Conservation (phyloP, 106 monocot genomes). For the Dioscorea alata region DNA sequence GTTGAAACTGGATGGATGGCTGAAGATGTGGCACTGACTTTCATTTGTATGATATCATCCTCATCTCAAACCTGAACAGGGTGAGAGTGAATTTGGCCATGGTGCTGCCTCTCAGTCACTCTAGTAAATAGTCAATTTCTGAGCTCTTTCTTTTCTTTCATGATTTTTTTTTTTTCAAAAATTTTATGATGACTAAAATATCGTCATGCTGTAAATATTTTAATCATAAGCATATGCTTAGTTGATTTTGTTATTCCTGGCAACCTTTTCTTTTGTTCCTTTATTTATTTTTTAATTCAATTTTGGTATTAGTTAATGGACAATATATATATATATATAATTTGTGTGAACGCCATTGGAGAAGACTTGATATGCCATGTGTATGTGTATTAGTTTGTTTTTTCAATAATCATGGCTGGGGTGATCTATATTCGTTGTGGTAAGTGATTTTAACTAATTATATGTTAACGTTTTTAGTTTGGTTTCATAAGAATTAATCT, state of each 20-base stretch:
- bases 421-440: too few species aligned
- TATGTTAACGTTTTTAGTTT: too few species aligned
- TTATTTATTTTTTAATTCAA: background rate
- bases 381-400: too few species aligned
- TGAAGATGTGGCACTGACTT: background rate
- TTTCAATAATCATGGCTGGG: too few species aligned
- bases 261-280: background rate
- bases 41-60: constrained; percentile 24
- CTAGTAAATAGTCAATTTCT: too few species aligned
- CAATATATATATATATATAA: background rate
- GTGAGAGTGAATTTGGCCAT: too few species aligned
- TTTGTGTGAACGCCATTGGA: background rate
- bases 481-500: too few species aligned
- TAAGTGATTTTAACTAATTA: too few species aligned
- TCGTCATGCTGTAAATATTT: constrained; percentile 20
- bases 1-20: background rate
- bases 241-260: background rate
- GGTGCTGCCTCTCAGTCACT: too few species aligned
- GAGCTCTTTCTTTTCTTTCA: too few species aligned
- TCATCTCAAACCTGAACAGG: background rate
- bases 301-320: constrained; percentile 3
- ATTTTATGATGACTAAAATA: background rate
- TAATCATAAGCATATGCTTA: constrained; percentile 5
- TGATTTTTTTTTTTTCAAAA: background rate
- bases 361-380: too few species aligned